A percentile compares a stretch with the other conserved stretches of the same genome.
These are phyloP conservation scores for Yamadazyma spencermartinsiae DNA, from an alignment of 1,139 yeast species.

Conservation along the genomic window DNA sequence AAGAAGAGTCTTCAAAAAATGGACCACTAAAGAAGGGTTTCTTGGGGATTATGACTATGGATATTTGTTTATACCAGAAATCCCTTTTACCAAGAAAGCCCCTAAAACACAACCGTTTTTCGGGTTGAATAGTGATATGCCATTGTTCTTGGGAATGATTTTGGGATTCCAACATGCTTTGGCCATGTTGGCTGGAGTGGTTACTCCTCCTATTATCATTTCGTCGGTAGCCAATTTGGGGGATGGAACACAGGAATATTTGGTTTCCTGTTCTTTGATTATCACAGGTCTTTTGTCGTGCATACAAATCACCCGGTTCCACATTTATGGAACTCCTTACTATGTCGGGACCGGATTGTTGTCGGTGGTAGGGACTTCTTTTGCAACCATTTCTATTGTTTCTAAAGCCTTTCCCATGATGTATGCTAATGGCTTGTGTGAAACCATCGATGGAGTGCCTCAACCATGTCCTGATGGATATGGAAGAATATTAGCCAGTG, in stretches of 20 bases:
- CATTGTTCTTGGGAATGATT: constrained; percentile 68
- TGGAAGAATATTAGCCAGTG: constrained; percentile 81
- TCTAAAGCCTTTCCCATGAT: constrained; percentile 73
- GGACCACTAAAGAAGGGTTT: constrained; percentile 73
- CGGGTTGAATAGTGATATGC: constrained; percentile 77
- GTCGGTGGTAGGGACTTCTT: constrained; percentile 87
- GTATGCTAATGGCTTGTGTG: constrained; percentile 74
- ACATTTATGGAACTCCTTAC: constrained; percentile 68
- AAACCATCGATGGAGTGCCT: constrained; percentile 57
- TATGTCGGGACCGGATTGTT: constrained; percentile 84
- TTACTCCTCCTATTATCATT: constrained; percentile 80
- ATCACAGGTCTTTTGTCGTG: constrained; percentile 72
- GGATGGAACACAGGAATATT: constrained; percentile 54
- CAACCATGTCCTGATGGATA: constrained; percentile 88
- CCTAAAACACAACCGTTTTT: constrained; percentile 74
- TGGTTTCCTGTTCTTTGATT: constrained; percentile 77
- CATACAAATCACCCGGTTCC: constrained; percentile 80
- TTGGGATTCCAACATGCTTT: constrained; percentile 86
- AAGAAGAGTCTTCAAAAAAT: constrained; percentile 35
- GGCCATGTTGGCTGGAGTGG: constrained; percentile 89
- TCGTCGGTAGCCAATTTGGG: constrained; percentile 60
- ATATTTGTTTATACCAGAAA: constrained; percentile 70
- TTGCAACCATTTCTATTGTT: constrained; percentile 83
- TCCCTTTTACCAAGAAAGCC: constrained; percentile 61
- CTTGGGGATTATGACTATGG: constrained; percentile 83